Evolutionary conservation across 2,329 filamentous ascomycete genomes (phyloP).

Genomic region (Grosmannia serpens): DNA sequence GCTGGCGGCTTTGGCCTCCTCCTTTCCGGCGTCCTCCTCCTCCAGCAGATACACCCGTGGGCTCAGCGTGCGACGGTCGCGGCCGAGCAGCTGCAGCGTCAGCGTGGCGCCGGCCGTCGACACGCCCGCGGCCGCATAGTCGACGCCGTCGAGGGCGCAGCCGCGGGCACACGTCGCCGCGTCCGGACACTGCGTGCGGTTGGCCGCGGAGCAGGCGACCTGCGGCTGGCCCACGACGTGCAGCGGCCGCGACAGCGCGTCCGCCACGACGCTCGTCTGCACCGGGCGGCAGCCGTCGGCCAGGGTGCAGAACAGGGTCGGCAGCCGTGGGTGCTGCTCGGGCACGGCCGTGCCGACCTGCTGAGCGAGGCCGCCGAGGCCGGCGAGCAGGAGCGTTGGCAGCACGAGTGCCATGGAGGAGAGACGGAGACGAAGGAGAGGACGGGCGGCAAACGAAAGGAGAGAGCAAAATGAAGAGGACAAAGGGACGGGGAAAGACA

Average conservation of each 20-base stretch:
- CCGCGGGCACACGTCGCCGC: constrained; percentile 32
- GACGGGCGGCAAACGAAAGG: too few relatives aligned
- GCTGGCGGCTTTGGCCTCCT: too few relatives aligned
- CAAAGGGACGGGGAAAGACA: too few relatives aligned
- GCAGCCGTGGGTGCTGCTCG: constrained; percentile 16
- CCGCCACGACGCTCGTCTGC: constrained; percentile 14
- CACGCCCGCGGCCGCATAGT: constrained; percentile 26
- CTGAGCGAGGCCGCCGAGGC: constrained; percentile 9
- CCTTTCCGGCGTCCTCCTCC: constrained; percentile 28
- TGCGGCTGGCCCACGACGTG: constrained; percentile 11
- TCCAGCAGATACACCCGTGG: constrained; percentile 46
- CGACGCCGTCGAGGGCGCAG: constrained; percentile 37
- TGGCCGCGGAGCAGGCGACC: constrained; percentile 11
- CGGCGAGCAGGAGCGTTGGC: not conserved
- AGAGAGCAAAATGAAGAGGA: too few relatives aligned
- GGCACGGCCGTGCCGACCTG: constrained; percentile 14
- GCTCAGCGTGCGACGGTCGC: constrained; percentile 12
- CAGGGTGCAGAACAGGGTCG: constrained; percentile 15
- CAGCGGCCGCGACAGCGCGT: constrained; percentile 4
- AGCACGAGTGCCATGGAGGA: not conserved
- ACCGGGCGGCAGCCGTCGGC: constrained; percentile 13
- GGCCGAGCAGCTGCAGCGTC: constrained; percentile 15
- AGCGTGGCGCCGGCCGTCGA: constrained; percentile 12
- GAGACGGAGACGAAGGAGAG: too few relatives aligned
- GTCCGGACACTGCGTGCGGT: constrained; percentile 25